phyloP scores from a whole-genome alignment of 768 basidiomycete species.

The Pleurotus tuoliensis region DNA sequence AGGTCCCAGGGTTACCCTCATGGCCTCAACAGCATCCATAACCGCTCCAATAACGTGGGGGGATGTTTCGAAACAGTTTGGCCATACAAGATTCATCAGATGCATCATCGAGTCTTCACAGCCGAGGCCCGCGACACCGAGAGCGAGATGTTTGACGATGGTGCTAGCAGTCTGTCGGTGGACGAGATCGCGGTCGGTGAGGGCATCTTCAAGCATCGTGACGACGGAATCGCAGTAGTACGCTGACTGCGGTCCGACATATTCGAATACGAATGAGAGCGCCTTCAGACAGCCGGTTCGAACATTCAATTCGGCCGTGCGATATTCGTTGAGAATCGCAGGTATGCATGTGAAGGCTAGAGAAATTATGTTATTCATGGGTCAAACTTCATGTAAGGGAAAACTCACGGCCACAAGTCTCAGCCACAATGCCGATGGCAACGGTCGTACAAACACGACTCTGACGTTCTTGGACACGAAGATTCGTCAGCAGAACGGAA shows the following conservation, averaged over 20 bases:
- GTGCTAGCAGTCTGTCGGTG: slow-evolving; percentile 98
- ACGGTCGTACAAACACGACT: slow-evolving; percentile 98
- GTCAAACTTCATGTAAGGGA: slow-evolving; percentile 3
- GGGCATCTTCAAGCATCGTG: slow-evolving; percentile 96
- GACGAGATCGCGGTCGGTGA: slow-evolving; percentile 97
- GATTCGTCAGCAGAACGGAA: slow-evolving; percentile 90
- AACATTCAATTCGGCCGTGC: slow-evolving; percentile 97
- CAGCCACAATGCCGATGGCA: slow-evolving; percentile 93
- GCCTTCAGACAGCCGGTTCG: slow-evolving; percentile 99
- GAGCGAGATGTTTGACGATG: slow-evolving; percentile 96
- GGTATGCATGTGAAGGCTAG: slow-evolving; percentile 96
- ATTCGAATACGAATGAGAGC: slow-evolving; percentile 98
- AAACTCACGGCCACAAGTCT: slow-evolving; percentile 77
- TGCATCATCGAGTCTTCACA: slow-evolving; percentile 98
- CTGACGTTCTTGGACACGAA: slow-evolving; percentile 98
- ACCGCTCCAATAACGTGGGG: slow-evolving; percentile 98
- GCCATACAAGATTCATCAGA: slow-evolving; percentile 98
- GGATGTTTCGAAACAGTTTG: slow-evolving; percentile 97
- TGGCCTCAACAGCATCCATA: slow-evolving; percentile 97
- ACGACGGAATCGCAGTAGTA: slow-evolving; percentile 98
- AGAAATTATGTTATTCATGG: slow-evolving; percentile 8
- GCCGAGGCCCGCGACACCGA: slow-evolving; percentile 95
- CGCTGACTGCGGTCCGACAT: slow-evolving; percentile 93
- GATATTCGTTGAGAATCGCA: slow-evolving; percentile 97
- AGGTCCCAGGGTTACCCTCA: slow-evolving; percentile 93